Base-by-base conservation (phyloP, 108 stramenopile species). In the Discostella stelligeroides region DNA sequence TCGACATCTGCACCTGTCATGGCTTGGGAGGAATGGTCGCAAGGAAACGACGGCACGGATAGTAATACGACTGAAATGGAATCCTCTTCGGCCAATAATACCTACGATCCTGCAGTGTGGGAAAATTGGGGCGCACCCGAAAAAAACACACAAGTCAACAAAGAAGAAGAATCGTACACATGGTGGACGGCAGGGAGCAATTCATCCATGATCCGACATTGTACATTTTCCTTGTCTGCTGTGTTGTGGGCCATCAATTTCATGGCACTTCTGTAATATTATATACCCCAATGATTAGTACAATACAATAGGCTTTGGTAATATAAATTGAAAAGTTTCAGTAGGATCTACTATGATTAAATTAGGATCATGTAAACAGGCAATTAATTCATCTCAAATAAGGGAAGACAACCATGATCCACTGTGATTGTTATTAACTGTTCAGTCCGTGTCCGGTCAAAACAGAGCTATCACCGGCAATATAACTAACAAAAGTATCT, bases 1-100 rank as follows among this genome's bases (percentile, higher is more conserved):
- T 67, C 75, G 27, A 69, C 67, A 14, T 11, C 62, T 45, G 12
- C 59, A 25, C 75, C 75, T 3, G 53, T 47, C 20, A 58, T 67
- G 47, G 53, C 53, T 24, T 76, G 67, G 67, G 67, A 76, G n/a
- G 53, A 50, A 15, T 56, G 55, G 55, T 24, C 28, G 15, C 1
- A 37, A 24, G 17, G 30, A 13, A 17, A 56, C n/a, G 17, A 56
- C 6, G 28, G n/a, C 37, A 15, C 55, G 0, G 30, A 12, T 14
- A 38, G 28, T 56, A 30, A 56, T 28, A 34, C 55, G 28, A 0
- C 54, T 15, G 25, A 27, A 17, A 12, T 15, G 37, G 17, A 27
- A 37, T 14, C n/a, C n/a, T n/a, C n/a, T n/a, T n/a, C n/a, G n/a
- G n/a, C n/a, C n/a, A 56, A 29, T 2, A 38, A 13, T 38, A 38